Base-by-base conservation (phyloP, 2,329 filamentous ascomycete species). In the Periconia macrospinosa region DNA sequence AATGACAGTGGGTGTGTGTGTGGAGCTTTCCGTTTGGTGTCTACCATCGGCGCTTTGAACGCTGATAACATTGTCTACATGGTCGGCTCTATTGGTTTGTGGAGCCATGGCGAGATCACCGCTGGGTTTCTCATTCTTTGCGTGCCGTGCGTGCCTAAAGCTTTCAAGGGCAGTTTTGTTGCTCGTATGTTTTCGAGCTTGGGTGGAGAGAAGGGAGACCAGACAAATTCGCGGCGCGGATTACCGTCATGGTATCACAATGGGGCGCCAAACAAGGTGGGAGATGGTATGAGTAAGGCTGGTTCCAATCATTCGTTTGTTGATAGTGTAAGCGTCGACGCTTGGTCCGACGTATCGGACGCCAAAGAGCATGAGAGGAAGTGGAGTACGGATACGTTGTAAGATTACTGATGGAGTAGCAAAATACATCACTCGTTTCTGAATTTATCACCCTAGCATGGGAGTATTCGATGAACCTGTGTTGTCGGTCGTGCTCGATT, bases 51-150 rank as follows among this genome's bases (percentile, higher is more conserved):
- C 27, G 44, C 48, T 6, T 41, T 54, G 11, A 33, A 35, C 13
- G 30, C 51, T 2, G 46, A 53, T 30, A 35, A 49, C n/a, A 46
- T 53, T 17, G 41, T 47, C n/a, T 53, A 41, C 42, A 42, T 46
- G 35, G 47, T 49, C 23, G 37, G 47, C 6, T 35, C 48, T 14
- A 47, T 54, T 6, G 52, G 52, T 10, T 37, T 50, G 3, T 54
- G 52, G 47, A 41, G 47, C n/a, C 18, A 49, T 17, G 47, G 48
- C 6, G 47, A 50, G 20, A 41, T 54, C 17, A 54, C 47, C 5
- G 37, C 44, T 6, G 52, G 47, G 6, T 54, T 51, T 20, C 41
- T 54, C 15, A 41, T 48, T 13, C 30, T 54, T 10, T 54, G 40
- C n/a, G 41, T 51, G 18, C 48, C 52, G 2, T 51, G 44, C 2